Base-by-base conservation (phyloP, 1,284 basidiomycete genomes). In the Puccinia hordei region DNA sequence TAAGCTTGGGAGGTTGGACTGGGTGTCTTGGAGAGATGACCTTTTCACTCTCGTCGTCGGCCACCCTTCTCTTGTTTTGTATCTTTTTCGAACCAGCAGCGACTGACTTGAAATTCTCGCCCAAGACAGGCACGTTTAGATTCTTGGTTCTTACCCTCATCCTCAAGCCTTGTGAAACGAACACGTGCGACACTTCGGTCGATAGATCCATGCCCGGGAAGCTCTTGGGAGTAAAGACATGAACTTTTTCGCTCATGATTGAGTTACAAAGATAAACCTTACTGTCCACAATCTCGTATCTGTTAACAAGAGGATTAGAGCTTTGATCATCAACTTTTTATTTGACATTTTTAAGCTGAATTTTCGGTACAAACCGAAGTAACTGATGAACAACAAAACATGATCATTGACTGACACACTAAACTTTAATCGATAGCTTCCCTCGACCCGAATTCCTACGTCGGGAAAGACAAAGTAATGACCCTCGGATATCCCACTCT, bases 381-480 rank as follows among this genome's bases (percentile, higher is more conserved):
- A 5, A 8, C 12, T 59, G 57, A 17, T 3, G 10, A 38, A 27
- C 2, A 38, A 38, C 10, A 69, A 22, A 73, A 55, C 35, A 41
- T 17, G 46, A 61, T 0, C 22, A 38, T 44, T 65, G 24, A 76
- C 95, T 85, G 93, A 98, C 82, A 98, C 86, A 83, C 91, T 93
- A 80, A 97, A 89, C 87, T 97, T 98, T 81, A 98, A 89, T 24
- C 94, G 89, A 84, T 91, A 92, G 53, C 88, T 91, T 0, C 95
- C 96, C 85, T 98, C 95, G 17, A 94, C 94, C 80, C 94, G 81
- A 17, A 87, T 84, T 79, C 84, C 85, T 44, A 87, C 76, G 74
- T 87, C 86, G 35, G 85, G 84, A 81, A 86, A 87, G 68, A 86
- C 85, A 73, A 86, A 86, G 82, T 84, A 73, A 30, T 74, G 73